Percentiles rank a stretch among this genome's conserved stretches.
Evolutionary conservation across 176 grass and related monocot genomes (phyloP).

Genomic region (Paspalum vaginatum): DNA sequence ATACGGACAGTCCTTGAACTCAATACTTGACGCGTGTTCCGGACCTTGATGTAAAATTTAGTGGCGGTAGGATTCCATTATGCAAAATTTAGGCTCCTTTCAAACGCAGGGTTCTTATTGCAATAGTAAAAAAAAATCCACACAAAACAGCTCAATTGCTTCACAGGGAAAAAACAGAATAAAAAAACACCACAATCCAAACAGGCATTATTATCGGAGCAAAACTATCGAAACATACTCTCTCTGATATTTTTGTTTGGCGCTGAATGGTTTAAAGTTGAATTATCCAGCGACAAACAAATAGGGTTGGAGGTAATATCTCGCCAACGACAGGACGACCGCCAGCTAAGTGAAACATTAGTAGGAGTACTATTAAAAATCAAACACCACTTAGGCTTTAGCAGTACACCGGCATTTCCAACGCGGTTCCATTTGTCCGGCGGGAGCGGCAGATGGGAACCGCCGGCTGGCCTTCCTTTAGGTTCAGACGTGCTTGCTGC

Average conservation of each 20-base stretch:
- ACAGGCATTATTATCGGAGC: too few species aligned
- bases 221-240: too few species aligned
- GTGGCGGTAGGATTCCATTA: not conserved
- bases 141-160: too few species aligned
- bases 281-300: too few species aligned
- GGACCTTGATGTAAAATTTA: not conserved
- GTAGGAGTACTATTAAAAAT: not conserved
- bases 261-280: too few species aligned
- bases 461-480: not conserved
- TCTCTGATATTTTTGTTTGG: too few species aligned
- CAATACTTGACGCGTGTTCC: not conserved
- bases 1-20: too few species aligned
- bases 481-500: not conserved
- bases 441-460: not conserved
- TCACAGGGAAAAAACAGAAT: too few species aligned
- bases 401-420: not conserved
- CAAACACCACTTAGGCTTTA: not conserved
- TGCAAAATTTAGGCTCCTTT: not conserved
- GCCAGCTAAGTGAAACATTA: not conserved
- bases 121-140: too few species aligned
- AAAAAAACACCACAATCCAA: too few species aligned
- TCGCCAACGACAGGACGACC: not conserved
- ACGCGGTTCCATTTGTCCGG: constrained; percentile 12
- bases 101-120: too few species aligned
- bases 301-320: too few species aligned